A percentile compares a stretch with the other conserved stretches of the same genome.
Evolutionary conservation across 2,329 filamentous ascomycete genomes (phyloP).

Genomic region (Neocucurbitaria cava): DNA sequence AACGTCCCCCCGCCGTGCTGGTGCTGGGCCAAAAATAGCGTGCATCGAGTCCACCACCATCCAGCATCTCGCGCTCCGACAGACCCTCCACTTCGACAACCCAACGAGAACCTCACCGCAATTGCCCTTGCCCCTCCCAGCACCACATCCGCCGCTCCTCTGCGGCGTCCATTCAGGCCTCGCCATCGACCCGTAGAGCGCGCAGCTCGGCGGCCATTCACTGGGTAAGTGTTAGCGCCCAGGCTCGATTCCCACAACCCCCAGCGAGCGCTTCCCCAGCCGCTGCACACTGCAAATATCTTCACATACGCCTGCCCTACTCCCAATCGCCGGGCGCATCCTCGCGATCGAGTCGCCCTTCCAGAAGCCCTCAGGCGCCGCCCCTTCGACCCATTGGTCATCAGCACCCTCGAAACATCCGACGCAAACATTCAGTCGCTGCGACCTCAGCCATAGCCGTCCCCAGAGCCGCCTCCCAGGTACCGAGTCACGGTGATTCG

Average conservation of each 20-base stretch:
- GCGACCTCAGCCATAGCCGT: conserved; percentile 23
- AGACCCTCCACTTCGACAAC: conserved; percentile 7
- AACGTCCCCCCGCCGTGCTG: conserved; percentile 23
- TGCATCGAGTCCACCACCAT: conserved; percentile 17
- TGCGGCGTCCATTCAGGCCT: conserved; percentile 15
- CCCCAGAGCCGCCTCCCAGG: conserved; percentile 31
- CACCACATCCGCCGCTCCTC: conserved; percentile 9
- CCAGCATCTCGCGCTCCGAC: conserved; percentile 20
- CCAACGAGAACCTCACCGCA: conserved; percentile 9
- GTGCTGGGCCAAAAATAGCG: conserved; percentile 38
- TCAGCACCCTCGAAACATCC: conserved; percentile 23
- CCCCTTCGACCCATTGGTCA: conserved; percentile 35
- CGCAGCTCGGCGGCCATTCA: conserved; percentile 32
- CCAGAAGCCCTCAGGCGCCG: conserved; percentile 35
- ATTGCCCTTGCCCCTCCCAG: conserved; percentile 12
- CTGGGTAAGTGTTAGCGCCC: conserved; percentile 49
- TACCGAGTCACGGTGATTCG: conserved; percentile 32
- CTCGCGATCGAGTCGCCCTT: conserved; percentile 16
- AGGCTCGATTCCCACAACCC: conserved; percentile 36
- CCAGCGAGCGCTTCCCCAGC: conserved; percentile 45
- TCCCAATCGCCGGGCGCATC: conserved; percentile 33
- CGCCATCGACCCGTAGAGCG: conserved; percentile 15
- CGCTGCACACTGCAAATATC: conserved; percentile 38
- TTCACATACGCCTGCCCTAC: conserved; percentile 18
- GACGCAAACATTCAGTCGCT: conserved; percentile 26